These are phyloP conservation scores for Starmerella asiatica DNA, from an alignment of 805 yeast genomes.

Conservation along the genomic window DNA sequence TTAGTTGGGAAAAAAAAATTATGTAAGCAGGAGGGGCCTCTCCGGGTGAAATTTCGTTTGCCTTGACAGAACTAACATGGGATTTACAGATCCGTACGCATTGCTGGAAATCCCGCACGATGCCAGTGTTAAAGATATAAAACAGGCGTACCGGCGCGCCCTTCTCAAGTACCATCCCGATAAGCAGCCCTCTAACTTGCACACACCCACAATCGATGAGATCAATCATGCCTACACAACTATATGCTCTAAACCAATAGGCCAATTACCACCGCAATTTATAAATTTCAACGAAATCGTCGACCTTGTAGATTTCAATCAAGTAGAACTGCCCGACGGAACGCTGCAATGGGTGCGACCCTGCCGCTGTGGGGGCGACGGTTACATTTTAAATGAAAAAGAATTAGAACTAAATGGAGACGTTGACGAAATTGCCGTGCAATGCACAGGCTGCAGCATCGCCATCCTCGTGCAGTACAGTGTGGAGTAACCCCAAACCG, in stretches of 20 bases:
- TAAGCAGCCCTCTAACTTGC: constrained; percentile 28
- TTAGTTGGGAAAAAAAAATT: too few species aligned
- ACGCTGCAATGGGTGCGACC: constrained; percentile 22
- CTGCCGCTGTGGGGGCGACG: constrained; percentile 34
- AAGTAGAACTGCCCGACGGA: constrained; percentile 19
- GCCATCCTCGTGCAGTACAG: constrained; percentile 65
- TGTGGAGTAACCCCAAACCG: constrained; percentile 15
- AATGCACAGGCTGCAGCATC: constrained; percentile 70
- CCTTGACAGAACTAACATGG: constrained; percentile 1
- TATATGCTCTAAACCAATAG: constrained; percentile 9
- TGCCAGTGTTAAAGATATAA: constrained; percentile 33
- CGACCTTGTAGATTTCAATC: constrained; percentile 40
- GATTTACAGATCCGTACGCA: constrained; percentile 34
- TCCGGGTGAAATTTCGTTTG: too few species aligned
- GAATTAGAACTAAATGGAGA: constrained; percentile 45
- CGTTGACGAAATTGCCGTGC: constrained; percentile 55
- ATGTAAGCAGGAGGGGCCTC: neutral
- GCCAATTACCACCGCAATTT: too few species aligned
- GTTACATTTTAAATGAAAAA: constrained; percentile 48
- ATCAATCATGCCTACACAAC: constrained; percentile 49
- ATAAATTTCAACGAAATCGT: constrained; percentile 62
- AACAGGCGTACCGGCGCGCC: constrained; percentile 47
- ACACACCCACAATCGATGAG: constrained; percentile 27
- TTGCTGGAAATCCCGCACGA: constrained; percentile 38
- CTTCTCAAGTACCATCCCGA: constrained; percentile 70